Percentiles rank a stretch among this genome's conserved stretches.
These are phyloP conservation scores for Cercophora samala DNA, from an alignment of 495 filamentous ascomycete genomes.

Conservation along the genomic window DNA sequence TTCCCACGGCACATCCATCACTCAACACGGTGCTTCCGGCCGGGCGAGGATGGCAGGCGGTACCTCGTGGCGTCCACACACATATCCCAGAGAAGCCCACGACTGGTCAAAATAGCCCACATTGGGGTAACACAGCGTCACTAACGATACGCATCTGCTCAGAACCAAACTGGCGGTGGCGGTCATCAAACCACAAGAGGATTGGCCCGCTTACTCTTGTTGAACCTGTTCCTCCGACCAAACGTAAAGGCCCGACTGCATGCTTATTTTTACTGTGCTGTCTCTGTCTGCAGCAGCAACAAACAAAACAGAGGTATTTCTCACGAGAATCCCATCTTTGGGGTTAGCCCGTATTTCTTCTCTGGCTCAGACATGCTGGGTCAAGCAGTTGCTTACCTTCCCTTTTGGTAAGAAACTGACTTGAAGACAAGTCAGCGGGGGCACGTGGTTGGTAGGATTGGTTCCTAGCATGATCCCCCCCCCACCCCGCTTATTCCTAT, in stretches of 20 bases:
- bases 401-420: no score
- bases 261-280: conserved; percentile 9
- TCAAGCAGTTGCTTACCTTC: neutral
- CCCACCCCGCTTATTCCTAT: conserved; percentile 2
- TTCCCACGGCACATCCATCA: neutral
- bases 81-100: neutral
- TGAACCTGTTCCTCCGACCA: neutral
- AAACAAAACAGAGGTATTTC: neutral
- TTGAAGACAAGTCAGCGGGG: neutral
- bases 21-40: neutral
- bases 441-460: neutral
- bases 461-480: neutral
- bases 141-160: conserved; percentile 6
- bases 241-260: conserved; percentile 19
- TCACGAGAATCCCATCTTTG: neutral
- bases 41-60: neutral
- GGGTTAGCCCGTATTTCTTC: neutral
- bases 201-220: conserved; percentile 18
- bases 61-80: neutral
- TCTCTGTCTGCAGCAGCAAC: conserved; percentile 5
- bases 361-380: neutral
- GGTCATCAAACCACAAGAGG: conserved; percentile 10
- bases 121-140: conserved; percentile 17
- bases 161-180: conserved; percentile 19
- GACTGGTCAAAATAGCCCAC: neutral